phyloP scores from a whole-genome alignment of 768 basidiomycete genomes.

The Termitomyces sp. region DNA sequence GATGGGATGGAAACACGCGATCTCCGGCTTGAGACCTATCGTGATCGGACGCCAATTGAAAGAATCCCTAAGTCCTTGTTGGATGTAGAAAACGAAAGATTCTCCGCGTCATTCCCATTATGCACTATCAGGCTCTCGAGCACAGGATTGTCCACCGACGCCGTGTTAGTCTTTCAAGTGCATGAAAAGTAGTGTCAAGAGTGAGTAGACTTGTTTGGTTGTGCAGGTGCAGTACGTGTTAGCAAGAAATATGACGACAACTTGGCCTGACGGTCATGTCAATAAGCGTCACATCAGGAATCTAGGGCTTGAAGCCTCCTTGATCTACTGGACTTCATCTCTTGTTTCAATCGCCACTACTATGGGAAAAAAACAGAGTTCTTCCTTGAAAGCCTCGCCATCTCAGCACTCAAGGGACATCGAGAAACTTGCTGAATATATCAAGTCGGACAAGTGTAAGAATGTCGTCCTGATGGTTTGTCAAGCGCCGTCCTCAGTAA shows the following conservation, averaged over 20 bases:
- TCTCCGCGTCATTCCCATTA: not conserved
- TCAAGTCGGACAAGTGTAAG: slow-evolving; percentile 60
- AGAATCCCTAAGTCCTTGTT: not conserved
- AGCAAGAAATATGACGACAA: not conserved
- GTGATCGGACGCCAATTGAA: not conserved
- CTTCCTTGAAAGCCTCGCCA: not conserved
- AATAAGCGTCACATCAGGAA: not conserved
- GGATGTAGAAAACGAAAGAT: not conserved
- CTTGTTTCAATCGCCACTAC: not conserved
- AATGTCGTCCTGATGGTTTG: slow-evolving; percentile 72
- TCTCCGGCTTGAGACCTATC: not conserved
- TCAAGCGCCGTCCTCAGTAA: slow-evolving; percentile 2
- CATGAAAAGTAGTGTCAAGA: not conserved
- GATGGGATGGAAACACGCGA: not conserved
- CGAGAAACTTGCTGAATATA: slow-evolving; percentile 54
- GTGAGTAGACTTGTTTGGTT: not conserved
- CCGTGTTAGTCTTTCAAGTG: not conserved
- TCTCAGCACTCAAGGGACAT: slow-evolving; percentile 23
- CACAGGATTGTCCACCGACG: not conserved
- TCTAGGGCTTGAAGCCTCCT: no score
- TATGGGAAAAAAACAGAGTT: slow-evolving; percentile 3
- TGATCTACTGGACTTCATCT: not conserved
- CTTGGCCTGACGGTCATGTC: not conserved
- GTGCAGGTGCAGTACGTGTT: not conserved
- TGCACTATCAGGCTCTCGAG: not conserved